Conservation (phyloP, 2,329 filamentous ascomycete species). For the Diplodia corticola region DNA sequence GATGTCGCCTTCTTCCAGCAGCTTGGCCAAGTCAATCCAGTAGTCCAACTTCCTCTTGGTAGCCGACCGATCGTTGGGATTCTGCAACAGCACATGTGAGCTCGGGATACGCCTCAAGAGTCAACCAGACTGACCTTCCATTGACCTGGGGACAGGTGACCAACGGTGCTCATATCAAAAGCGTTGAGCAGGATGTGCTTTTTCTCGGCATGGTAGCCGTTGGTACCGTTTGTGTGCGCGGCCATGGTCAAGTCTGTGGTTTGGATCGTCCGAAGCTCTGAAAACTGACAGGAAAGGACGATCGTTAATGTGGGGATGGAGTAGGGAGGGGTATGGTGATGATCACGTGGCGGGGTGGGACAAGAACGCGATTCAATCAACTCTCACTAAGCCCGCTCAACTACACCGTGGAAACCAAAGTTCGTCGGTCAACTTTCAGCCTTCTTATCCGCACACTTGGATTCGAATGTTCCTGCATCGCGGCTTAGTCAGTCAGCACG, state of each 20-base stretch:
- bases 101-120: neutral
- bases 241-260: conserved; percentile 3
- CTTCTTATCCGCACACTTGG: neutral
- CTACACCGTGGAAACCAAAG: neutral
- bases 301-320: too few relatives aligned
- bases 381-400: neutral
- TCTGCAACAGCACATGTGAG: conserved; percentile 41
- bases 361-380: neutral
- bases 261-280: conserved; percentile 1
- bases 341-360: neutral
- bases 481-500: conserved; percentile 21
- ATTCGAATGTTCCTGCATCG: neutral
- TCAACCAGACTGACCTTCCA: conserved; percentile 55
- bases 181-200: conserved; percentile 64
- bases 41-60: conserved; percentile 62
- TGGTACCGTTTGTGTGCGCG: neutral
- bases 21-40: conserved; percentile 64
- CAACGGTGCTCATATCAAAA: conserved; percentile 66
- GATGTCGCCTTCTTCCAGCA: conserved; percentile 63
- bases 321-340: neutral
- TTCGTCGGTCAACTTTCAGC: neutral
- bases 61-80: conserved; percentile 61
- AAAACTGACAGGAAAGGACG: too few relatives aligned
- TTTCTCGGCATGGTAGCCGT: conserved; percentile 32
- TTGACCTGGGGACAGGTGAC: conserved; percentile 65